Conservation (phyloP, 306 rosid genomes). For the Senna siamea region DNA sequence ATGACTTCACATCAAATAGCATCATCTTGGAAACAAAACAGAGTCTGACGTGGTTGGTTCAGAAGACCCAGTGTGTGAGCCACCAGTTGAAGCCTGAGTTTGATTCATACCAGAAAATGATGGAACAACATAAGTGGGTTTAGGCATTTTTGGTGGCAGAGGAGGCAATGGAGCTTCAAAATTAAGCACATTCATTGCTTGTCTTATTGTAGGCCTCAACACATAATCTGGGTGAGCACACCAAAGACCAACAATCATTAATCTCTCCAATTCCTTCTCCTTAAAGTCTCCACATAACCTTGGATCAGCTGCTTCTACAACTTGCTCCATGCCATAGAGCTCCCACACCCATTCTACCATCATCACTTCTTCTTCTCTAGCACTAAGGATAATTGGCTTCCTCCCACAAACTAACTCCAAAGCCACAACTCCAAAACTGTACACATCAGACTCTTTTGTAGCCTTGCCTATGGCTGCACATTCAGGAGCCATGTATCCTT, state of each 20-base stretch:
- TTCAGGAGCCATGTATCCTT: constrained; percentile 53
- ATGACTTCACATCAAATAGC: neutral
- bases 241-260: constrained; percentile 50
- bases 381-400: constrained; percentile 29
- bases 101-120: too few relatives aligned
- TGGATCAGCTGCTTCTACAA: constrained; percentile 39
- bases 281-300: constrained; percentile 38
- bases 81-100: too few relatives aligned
- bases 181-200: constrained; percentile 44
- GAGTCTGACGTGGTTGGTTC: too few relatives aligned
- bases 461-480: constrained; percentile 37
- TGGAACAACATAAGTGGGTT: constrained; percentile 9
- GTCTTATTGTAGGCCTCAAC: constrained; percentile 46
- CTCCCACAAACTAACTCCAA: constrained; percentile 52
- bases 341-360: constrained; percentile 51
- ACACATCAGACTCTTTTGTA: constrained; percentile 47
- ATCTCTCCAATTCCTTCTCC: constrained; percentile 34
- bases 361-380: constrained; percentile 12
- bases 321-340: constrained; percentile 18
- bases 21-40: too few relatives aligned
- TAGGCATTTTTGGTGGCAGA: constrained; percentile 18
- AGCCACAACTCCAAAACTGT: constrained; percentile 52
- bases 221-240: constrained; percentile 39
- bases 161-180: constrained; percentile 46
- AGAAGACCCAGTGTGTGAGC: too few relatives aligned